A percentile compares a stretch with the other conserved stretches of the same genome.
phyloP scores from a whole-genome alignment of 2,329 filamentous ascomycete genomes.

The Cadophora gregata region DNA sequence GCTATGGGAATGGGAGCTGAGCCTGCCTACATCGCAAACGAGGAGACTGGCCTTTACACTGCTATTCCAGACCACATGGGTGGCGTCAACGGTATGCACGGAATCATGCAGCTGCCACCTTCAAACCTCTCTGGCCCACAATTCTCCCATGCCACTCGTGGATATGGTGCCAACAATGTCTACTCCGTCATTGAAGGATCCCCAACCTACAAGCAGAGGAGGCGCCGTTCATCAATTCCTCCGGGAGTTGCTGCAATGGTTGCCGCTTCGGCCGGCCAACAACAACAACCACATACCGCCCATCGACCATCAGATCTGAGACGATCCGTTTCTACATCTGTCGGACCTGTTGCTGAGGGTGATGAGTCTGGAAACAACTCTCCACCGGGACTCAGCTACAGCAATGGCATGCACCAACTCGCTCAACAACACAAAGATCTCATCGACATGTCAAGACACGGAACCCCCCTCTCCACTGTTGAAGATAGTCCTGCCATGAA shows the following conservation, averaged over 20 bases:
- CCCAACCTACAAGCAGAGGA: slow-evolving; percentile 96
- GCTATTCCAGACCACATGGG: slow-evolving; percentile 86
- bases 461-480: slow-evolving; percentile 85
- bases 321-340: slow-evolving; percentile 86
- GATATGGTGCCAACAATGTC: slow-evolving; percentile 76
- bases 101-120: slow-evolving; percentile 88
- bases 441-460: slow-evolving; percentile 83
- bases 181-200: slow-evolving; percentile 98
- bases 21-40: slow-evolving; percentile 96
- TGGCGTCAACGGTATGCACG: slow-evolving; percentile 77
- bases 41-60: slow-evolving; percentile 95
- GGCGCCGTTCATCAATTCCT: slow-evolving; percentile 91
- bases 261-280: slow-evolving; percentile 61
- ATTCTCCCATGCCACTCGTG: slow-evolving; percentile 73
- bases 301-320: slow-evolving; percentile 90
- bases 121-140: slow-evolving; percentile 82
- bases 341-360: slow-evolving; percentile 79
- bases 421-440: slow-evolving; percentile 77
- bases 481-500: slow-evolving; percentile 83
- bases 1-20: slow-evolving; percentile 80
- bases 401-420: slow-evolving; percentile 70
- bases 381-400: slow-evolving; percentile 76
- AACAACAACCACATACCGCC: slow-evolving; percentile 61
- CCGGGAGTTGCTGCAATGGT: slow-evolving; percentile 74
- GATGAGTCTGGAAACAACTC: slow-evolving; percentile 82